Evolutionary conservation across 1,284 basidiomycete species (phyloP).

Genomic region (Ganoderma meredithae): DNA sequence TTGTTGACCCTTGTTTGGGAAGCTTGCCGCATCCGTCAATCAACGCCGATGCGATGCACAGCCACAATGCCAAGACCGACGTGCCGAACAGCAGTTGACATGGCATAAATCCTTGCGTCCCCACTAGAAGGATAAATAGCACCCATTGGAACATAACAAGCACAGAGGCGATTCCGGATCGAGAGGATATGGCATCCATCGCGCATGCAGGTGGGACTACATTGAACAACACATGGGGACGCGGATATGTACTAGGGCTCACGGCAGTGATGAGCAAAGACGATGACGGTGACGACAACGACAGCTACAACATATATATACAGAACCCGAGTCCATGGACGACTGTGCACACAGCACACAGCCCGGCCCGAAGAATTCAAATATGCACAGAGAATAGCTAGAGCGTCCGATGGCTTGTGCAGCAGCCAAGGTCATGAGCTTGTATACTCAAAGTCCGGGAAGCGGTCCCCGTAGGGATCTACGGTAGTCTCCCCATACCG

Average conservation of each 20-base stretch:
- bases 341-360: slow-evolving; percentile 1
- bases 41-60: background rate
- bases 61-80: background rate
- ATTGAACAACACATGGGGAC: background rate
- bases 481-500: slow-evolving; percentile 62
- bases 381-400: background rate
- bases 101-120: too few species aligned
- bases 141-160: too few species aligned
- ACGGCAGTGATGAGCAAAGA: background rate
- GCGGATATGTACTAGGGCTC: background rate
- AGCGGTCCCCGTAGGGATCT: slow-evolving; percentile 65
- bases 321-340: background rate
- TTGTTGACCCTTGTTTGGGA: background rate
- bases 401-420: background rate
- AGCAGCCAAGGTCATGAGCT: slow-evolving; percentile 19
- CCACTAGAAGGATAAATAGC: too few species aligned
- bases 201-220: background rate
- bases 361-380: background rate
- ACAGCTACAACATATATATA: background rate
- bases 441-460: slow-evolving; percentile 75
- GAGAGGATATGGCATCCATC: background rate
- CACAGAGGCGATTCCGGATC: background rate
- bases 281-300: background rate
- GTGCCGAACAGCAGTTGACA: background rate
- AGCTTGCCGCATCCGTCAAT: background rate